A percentile compares a stretch with the other conserved stretches of the same genome.
phyloP scores from a whole-genome alignment of 371 early-diverging fungal species.

The Saksenaea oblongispora region DNA sequence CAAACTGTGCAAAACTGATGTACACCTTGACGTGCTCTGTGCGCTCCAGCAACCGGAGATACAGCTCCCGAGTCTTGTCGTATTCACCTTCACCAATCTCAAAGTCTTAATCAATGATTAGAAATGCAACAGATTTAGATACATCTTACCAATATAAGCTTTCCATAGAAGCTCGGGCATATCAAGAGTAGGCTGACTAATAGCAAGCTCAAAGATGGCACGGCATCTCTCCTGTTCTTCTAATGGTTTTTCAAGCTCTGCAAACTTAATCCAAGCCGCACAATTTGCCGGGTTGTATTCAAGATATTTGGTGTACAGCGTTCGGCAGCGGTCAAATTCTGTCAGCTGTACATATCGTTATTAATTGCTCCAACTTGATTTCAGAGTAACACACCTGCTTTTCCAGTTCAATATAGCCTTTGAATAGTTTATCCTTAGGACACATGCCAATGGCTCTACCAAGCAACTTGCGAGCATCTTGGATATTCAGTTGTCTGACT shows the following conservation, averaged over 20 bases:
- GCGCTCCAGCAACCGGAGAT: conserved; percentile 81
- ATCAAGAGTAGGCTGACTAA: conserved; percentile 83
- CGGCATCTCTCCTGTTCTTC: conserved; percentile 88
- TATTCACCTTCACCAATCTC: conserved; percentile 85
- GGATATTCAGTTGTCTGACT: conserved; percentile 77
- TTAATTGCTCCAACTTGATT: not conserved
- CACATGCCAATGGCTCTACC: conserved; percentile 87
- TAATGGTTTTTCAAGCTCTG: conserved; percentile 84
- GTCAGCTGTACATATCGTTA: conserved; percentile 55
- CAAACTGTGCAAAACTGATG: conserved; percentile 93
- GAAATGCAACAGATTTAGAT: not conserved
- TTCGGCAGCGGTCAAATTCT: conserved; percentile 94
- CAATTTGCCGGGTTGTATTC: conserved; percentile 85
- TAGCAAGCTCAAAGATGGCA: conserved; percentile 89
- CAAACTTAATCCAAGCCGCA: conserved; percentile 94
- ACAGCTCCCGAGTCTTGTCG: conserved; percentile 75
- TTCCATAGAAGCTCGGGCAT: conserved; percentile 98
- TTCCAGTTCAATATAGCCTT: conserved; percentile 96
- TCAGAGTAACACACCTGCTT: conserved; percentile 52
- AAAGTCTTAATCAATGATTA: conserved; percentile 63
- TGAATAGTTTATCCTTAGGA: conserved; percentile 85
- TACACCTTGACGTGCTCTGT: conserved; percentile 98
- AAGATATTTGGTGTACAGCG: conserved; percentile 85
- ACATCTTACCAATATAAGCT: conserved; percentile 74
- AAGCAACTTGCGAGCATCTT: conserved; percentile 78